Percentiles rank a stretch among this genome's conserved stretches.
phyloP scores from a whole-genome alignment of 2,329 filamentous ascomycete genomes.

The Fusarium brachygibbosum region DNA sequence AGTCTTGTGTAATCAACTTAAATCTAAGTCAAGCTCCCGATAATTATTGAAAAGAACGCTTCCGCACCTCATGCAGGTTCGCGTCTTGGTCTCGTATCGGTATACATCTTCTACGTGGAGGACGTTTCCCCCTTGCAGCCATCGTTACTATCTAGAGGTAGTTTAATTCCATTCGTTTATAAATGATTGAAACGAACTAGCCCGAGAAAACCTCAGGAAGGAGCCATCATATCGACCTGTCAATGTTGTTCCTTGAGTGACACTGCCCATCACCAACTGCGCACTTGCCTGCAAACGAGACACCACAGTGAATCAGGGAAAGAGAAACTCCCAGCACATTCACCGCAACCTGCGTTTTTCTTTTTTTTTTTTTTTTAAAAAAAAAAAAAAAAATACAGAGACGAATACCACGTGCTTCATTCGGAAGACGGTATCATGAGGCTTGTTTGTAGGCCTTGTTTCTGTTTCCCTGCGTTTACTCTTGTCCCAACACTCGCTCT shows the following conservation, averaged over 20 bases:
- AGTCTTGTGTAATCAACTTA: neutral
- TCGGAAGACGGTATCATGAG: neutral
- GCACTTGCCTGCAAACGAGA: slow-evolving; percentile 24
- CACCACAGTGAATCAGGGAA: slow-evolving; percentile 8
- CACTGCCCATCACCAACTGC: slow-evolving; percentile 7
- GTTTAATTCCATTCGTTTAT: neutral
- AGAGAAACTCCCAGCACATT: neutral
- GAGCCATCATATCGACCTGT: neutral
- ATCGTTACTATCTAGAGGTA: neutral
- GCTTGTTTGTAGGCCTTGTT: slow-evolving; percentile 1
- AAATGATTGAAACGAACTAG: neutral
- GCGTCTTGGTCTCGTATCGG: slow-evolving; percentile 30
- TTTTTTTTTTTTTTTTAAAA: no score
- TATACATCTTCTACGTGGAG: neutral
- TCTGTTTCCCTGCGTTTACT: slow-evolving; percentile 1
- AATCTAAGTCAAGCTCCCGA: neutral
- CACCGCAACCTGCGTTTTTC: slow-evolving; percentile 10
- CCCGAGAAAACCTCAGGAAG: neutral
- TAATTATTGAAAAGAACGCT: slow-evolving; percentile 1
- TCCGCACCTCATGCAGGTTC: slow-evolving; percentile 28
- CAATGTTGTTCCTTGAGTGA: slow-evolving; percentile 9
- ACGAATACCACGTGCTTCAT: slow-evolving; percentile 10
- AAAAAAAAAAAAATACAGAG: neutral
- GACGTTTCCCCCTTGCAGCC: neutral
- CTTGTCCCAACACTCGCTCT: slow-evolving; percentile 16